Evolutionary conservation across 1,139 yeast species (phyloP), one percentile per base, ranked within the genome.

Genomic region (Pneumocystis murina): DNA sequence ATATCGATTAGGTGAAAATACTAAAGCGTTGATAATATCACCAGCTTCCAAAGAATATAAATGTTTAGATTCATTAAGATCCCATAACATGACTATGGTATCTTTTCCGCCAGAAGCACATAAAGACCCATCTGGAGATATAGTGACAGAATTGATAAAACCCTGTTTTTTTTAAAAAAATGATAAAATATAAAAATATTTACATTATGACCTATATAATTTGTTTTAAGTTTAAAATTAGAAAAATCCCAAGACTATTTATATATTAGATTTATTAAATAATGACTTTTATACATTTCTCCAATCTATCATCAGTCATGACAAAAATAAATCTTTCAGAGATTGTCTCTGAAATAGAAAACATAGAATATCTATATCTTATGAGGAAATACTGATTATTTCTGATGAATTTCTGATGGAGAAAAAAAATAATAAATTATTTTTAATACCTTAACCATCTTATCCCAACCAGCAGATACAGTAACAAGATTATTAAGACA

Each of bases 1-100:
- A 94, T 89, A 94, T 87, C 98, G 91, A 95, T 89, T 88, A 82
- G 99, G 98, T 79, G 98, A 91, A 96, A 92, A 94, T 75, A 97
- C 95, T 78, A 92, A 86, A 78, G 97, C 94, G 81, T 88, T 89
- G 74, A 94, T 92, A 84, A 92, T 98, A 77, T 92, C 94, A 79
- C 94, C 89, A 73, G 96, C 94, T 75, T 84, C 83, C 79, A 92
- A 86, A 76, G 96, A 86, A 95, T 90, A 92, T 77, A 91, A 84
- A 76, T 92, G 87, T 78, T 81, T 80, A 83, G 87, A 85, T 75
- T 84, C 80, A 84, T 86, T 84, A 81, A 92, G 85, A 83, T 91
- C 95, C 99, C 99, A 92, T 79, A 94, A 86, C 90, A 89, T 86
- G 84, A 92, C 87, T 75, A 86, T 86, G 81, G 98, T 98, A 78